These are phyloP conservation scores for Exophiala aquamarina DNA, from an alignment of 2,329 filamentous ascomycete species.

Conservation along the genomic window DNA sequence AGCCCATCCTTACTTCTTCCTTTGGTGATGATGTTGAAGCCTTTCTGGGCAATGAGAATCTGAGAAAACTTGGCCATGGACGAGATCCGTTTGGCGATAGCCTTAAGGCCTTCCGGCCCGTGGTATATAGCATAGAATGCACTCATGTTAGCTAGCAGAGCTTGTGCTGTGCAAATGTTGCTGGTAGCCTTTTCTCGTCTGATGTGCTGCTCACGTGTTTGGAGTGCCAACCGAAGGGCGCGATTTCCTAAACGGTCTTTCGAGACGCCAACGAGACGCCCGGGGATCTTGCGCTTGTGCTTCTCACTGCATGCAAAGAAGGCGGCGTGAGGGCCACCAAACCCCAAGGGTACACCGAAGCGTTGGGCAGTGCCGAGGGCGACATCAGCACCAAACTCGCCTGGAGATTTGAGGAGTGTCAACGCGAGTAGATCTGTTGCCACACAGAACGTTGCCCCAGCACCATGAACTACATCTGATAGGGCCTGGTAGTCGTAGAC, in stretches of 20 bases:
- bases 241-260: conserved; percentile 83
- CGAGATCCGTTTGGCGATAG: conserved; percentile 77
- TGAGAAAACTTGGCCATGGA: conserved; percentile 70
- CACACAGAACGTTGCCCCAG: conserved; percentile 77
- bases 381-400: conserved; percentile 92
- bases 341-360: conserved; percentile 88
- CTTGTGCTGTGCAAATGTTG: conserved; percentile 96
- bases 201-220: conserved; percentile 95
- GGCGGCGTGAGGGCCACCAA: conserved; percentile 90
- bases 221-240: conserved; percentile 79
- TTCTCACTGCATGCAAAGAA: conserved; percentile 93
- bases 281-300: conserved; percentile 92
- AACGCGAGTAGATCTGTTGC: conserved; percentile 87
- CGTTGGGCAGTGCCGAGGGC: conserved; percentile 91
- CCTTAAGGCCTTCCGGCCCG: conserved; percentile 77
- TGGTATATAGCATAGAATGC: conserved; percentile 95
- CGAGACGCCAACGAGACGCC: conserved; percentile 84
- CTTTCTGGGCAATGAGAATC: conserved; percentile 60
- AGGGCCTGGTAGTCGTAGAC: conserved; percentile 73
- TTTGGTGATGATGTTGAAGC: conserved; percentile 62
- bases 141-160: conserved; percentile 90
- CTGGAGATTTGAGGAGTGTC: conserved; percentile 83
- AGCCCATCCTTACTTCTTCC: conserved; percentile 57
- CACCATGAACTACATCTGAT: conserved; percentile 73
- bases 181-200: conserved; percentile 94